Base-by-base conservation (phyloP, 1,284 basidiomycete genomes). In the Fomitopsis pinicola region DNA sequence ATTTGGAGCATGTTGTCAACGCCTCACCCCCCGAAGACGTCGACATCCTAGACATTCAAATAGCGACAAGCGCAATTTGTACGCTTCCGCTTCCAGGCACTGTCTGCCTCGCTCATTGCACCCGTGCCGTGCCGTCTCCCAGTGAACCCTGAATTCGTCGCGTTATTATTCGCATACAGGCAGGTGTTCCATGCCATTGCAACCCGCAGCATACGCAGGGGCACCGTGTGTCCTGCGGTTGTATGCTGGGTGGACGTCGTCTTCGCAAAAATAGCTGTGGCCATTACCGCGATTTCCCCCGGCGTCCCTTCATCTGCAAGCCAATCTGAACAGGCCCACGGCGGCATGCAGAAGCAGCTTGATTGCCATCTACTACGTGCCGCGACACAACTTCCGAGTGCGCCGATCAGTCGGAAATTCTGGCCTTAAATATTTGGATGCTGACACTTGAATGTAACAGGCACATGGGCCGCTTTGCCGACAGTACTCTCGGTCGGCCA, bases 341-440 rank as follows among this genome's bases (percentile, higher is more conserved):
- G 72, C 17, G 71, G 69, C 55, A 67, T 87, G 59, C 68, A 66
- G 58, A 70, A 64, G 35, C 79, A 82, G 55, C 76, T 75, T 59
- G 78, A 82, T 40, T 78, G 82, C 19, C 81, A 84, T 60, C 73
- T 72, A 58, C 68, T 89, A 35, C 78, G 78, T 45, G 86, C 86
- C 48, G 83, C 85, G 2, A 74, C 80, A 19, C 88, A 91, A 65
- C 71, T 92, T 17, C 89, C 90, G 60, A 78, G 90, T 88, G 71
- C 63, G 73, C 67, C 10, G n/a, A 22, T 19, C 17, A 8, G 9
- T 38, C 52, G 14, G 36, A 10, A 17, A 19, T 38, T 38, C 35
- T 54, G n/a, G 52, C 17, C 36, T 38, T 40, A 1, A 44, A 12
- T 46, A 28, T 48, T 7, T 40, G 7, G 42, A 14, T 46, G 35